Evolutionary conservation across 768 basidiomycete species (phyloP).

Genomic region (Pleurotus tuber-regium): DNA sequence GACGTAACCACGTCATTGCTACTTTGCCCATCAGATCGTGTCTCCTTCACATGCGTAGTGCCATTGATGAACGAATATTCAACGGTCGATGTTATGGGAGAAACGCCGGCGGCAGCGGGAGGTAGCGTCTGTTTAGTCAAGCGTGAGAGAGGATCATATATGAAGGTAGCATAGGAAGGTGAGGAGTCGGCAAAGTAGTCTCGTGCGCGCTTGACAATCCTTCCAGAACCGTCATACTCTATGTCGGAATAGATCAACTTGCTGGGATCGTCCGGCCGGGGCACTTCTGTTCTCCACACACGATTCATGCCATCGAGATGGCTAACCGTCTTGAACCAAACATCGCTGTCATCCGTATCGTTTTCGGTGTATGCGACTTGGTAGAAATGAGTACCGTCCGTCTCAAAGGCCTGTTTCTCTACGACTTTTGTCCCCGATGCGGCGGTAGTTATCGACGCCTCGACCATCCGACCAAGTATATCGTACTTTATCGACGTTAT

Average conservation of each 20-base stretch:
- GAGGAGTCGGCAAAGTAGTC: conserved; percentile 6
- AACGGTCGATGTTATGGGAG: background rate
- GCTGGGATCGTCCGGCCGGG: background rate
- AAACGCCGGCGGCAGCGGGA: background rate
- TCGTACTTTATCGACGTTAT: conserved; percentile 5
- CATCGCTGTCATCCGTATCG: background rate
- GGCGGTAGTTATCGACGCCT: background rate
- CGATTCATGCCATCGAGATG: background rate
- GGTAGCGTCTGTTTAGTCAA: conserved; percentile 2
- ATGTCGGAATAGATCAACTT: background rate
- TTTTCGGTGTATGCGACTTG: background rate
- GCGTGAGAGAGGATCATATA: conserved; percentile 12
- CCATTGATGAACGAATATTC: background rate
- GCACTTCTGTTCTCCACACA: background rate
- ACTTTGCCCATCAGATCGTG: background rate
- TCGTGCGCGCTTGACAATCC: background rate
- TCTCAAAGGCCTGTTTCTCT: background rate
- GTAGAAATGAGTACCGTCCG: background rate
- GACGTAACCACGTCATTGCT: background rate
- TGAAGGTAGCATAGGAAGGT: conserved; percentile 4
- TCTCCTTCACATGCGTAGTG: background rate
- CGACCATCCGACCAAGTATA: background rate
- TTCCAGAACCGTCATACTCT: background rate
- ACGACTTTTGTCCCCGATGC: background rate
- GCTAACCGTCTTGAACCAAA: background rate